Percentiles rank a stretch among this genome's conserved stretches.
Conservation (phyloP, 2,329 filamentous ascomycete genomes). For the Apiospora pterosperma region DNA sequence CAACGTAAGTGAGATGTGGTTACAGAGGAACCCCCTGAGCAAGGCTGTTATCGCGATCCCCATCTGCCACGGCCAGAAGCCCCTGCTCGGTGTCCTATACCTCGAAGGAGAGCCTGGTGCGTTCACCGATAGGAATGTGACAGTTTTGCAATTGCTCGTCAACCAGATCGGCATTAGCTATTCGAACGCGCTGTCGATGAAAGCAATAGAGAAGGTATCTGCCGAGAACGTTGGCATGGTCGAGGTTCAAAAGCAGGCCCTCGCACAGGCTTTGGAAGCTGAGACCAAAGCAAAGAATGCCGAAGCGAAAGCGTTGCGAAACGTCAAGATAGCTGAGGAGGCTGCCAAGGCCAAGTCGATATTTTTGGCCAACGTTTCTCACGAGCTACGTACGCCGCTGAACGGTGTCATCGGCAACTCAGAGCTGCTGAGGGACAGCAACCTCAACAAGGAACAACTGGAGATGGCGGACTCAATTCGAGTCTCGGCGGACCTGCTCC, state of each 20-base stretch:
- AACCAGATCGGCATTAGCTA: slow-evolving; percentile 76
- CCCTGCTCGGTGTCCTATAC: slow-evolving; percentile 71
- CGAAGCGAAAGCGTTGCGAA: slow-evolving; percentile 72
- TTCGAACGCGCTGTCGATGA: slow-evolving; percentile 64
- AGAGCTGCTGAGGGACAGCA: slow-evolving; percentile 75
- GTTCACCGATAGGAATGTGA: slow-evolving; percentile 72
- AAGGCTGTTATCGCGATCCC: slow-evolving; percentile 78
- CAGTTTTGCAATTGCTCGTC: slow-evolving; percentile 66
- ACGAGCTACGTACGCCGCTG: slow-evolving; percentile 77
- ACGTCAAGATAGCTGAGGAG: slow-evolving; percentile 79
- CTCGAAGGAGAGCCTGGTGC: slow-evolving; percentile 71
- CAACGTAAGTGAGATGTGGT: slow-evolving; percentile 68
- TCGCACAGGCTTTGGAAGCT: slow-evolving; percentile 68
- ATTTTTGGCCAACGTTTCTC: slow-evolving; percentile 76
- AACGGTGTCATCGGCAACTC: slow-evolving; percentile 89
- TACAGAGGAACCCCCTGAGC: slow-evolving; percentile 64
- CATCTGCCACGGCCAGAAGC: slow-evolving; percentile 68
- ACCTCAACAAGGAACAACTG: slow-evolving; percentile 70
- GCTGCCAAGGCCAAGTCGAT: slow-evolving; percentile 81
- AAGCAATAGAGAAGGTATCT: slow-evolving; percentile 72
- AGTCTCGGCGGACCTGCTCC: slow-evolving; percentile 77
- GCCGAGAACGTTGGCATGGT: slow-evolving; percentile 78
- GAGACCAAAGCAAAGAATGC: slow-evolving; percentile 75
- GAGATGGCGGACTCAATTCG: slow-evolving; percentile 88
- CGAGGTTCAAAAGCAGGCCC: slow-evolving; percentile 68